A percentile compares a stretch with the other conserved stretches of the same genome.
These are phyloP conservation scores for Hypoxylon crocopeplum DNA, from an alignment of 495 filamentous ascomycete genomes.

Conservation along the genomic window DNA sequence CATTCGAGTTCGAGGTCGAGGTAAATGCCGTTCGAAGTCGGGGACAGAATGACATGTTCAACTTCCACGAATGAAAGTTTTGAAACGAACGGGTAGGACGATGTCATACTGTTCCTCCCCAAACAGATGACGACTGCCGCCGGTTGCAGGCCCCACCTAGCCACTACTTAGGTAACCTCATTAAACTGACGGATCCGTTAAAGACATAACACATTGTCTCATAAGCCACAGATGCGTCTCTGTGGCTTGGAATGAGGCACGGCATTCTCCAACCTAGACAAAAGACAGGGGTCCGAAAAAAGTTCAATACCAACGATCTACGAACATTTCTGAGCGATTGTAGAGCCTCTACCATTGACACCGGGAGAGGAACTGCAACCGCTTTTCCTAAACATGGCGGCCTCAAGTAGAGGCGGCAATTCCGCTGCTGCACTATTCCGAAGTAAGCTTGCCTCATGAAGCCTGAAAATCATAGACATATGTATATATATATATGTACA, in stretches of 20 bases:
- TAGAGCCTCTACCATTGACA: slow-evolving; percentile 28
- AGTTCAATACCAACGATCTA: slow-evolving; percentile 30
- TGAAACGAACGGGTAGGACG: too few relatives aligned
- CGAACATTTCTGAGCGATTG: slow-evolving; percentile 13
- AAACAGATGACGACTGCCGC: too few relatives aligned
- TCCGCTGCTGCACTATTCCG: slow-evolving; percentile 50
- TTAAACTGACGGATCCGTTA: too few relatives aligned
- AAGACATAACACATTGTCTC: too few relatives aligned
- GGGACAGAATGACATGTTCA: slow-evolving; percentile 17
- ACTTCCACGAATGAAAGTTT: slow-evolving; percentile 13
- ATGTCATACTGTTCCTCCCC: too few relatives aligned
- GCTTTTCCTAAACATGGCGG: slow-evolving; percentile 51
- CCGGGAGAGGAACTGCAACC: slow-evolving; percentile 15
- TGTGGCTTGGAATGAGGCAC: too few relatives aligned
- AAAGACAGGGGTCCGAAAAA: too few relatives aligned
- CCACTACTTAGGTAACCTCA: too few relatives aligned
- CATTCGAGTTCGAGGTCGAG: too few relatives aligned
- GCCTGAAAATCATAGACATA: not conserved
- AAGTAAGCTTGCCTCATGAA: slow-evolving; percentile 38
- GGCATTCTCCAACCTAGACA: too few relatives aligned
- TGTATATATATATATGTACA: slow-evolving; percentile 1
- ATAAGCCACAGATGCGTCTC: too few relatives aligned
- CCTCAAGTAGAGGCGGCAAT: slow-evolving; percentile 56
- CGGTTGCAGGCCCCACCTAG: too few relatives aligned
- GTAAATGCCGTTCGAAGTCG: slow-evolving; percentile 12